A percentile compares a stretch with the other conserved stretches of the same genome.
phyloP scores from a whole-genome alignment of 2,329 filamentous ascomycete genomes.

The Neopestalotiopsis rosae region DNA sequence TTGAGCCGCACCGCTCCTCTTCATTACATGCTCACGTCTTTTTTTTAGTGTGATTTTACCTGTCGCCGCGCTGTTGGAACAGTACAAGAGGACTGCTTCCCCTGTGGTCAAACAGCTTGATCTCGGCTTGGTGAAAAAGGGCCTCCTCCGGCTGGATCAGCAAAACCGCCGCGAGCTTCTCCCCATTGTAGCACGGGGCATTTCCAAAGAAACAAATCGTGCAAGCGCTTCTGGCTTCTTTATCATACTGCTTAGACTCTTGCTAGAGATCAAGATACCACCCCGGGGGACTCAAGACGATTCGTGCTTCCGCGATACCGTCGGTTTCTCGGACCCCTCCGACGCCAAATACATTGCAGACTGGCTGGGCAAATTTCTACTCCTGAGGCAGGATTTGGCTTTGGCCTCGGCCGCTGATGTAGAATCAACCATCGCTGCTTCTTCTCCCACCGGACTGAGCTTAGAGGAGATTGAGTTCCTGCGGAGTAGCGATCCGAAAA shows the following conservation, averaged over 20 bases:
- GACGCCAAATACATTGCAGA: slow-evolving; percentile 77
- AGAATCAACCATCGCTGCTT: slow-evolving; percentile 33
- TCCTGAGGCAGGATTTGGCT: slow-evolving; percentile 60
- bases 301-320: slow-evolving; percentile 63
- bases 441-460: slow-evolving; percentile 62
- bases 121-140: slow-evolving; percentile 87
- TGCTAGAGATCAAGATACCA: slow-evolving; percentile 75
- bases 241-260: slow-evolving; percentile 78
- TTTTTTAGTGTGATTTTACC: slow-evolving; percentile 72
- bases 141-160: slow-evolving; percentile 56
- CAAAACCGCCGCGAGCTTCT: slow-evolving; percentile 74
- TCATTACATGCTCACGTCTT: not conserved
- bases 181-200: slow-evolving; percentile 71
- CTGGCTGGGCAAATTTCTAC: slow-evolving; percentile 79
- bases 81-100: slow-evolving; percentile 82
- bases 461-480: slow-evolving; percentile 73
- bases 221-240: slow-evolving; percentile 68
- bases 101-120: slow-evolving; percentile 86
- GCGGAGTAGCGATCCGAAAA: slow-evolving; percentile 69
- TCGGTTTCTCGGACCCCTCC: slow-evolving; percentile 68
- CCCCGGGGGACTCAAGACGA: slow-evolving; percentile 82
- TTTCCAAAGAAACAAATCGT: slow-evolving; percentile 63
- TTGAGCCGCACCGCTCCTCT: not conserved
- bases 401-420: slow-evolving; percentile 32
- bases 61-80: slow-evolving; percentile 81